Conservation (phyloP, 495 filamentous ascomycete genomes). For the Penicillium odoratum region DNA sequence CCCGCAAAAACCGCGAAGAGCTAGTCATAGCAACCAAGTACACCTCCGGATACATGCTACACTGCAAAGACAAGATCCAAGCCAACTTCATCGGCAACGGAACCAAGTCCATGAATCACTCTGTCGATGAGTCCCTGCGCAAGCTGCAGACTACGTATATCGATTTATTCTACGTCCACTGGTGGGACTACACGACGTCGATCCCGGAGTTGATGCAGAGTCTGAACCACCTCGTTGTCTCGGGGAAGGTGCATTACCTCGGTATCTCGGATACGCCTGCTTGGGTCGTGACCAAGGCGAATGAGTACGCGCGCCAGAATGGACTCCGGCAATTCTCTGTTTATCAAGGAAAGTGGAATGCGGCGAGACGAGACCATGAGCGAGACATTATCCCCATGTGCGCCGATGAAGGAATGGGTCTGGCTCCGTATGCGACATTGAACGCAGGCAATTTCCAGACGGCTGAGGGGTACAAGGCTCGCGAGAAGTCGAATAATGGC, state of each 20-base stretch:
- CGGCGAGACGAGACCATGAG: conserved; percentile 64
- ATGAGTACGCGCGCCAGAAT: conserved; percentile 64
- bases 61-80: conserved; percentile 41
- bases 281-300: conserved; percentile 69
- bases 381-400: conserved; percentile 70
- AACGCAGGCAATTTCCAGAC: conserved; percentile 65
- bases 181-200: conserved; percentile 64
- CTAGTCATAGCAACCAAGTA: conserved; percentile 76
- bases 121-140: conserved; percentile 54
- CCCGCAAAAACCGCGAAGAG: conserved; percentile 53
- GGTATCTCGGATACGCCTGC: conserved; percentile 69
- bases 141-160: conserved; percentile 67
- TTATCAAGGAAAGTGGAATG: conserved; percentile 67
- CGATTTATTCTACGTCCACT: conserved; percentile 61
- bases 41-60: conserved; percentile 42
- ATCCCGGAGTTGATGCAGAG: conserved; percentile 72
- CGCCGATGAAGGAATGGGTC: conserved; percentile 65
- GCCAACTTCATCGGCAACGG: conserved; percentile 60
- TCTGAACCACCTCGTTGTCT: conserved; percentile 56
- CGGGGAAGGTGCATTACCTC: conserved; percentile 70
- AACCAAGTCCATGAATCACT: conserved; percentile 56
- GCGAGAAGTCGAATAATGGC: neutral
- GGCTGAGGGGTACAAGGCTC: conserved; percentile 18
- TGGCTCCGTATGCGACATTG: conserved; percentile 56
- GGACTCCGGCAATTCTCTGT: conserved; percentile 64